Conservation (phyloP, 768 basidiomycete species). For the Pleurotus citrinopileatus region DNA sequence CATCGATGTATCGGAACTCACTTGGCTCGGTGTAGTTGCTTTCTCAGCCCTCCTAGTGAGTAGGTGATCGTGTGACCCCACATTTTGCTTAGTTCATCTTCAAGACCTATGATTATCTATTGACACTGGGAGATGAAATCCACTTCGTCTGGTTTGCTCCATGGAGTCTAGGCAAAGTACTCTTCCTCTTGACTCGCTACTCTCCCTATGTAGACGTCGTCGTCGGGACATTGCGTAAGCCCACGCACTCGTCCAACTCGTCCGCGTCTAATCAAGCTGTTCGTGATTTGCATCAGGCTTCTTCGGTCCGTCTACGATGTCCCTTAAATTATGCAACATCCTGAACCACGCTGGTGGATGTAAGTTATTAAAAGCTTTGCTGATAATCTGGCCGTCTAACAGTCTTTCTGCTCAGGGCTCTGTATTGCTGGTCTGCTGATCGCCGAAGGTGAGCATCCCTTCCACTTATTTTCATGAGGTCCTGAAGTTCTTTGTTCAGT, state of each 20-base stretch:
- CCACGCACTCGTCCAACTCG: too few relatives aligned
- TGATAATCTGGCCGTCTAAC: neutral
- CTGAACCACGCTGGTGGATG: neutral
- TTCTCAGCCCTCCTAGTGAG: too few relatives aligned
- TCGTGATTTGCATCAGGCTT: too few relatives aligned
- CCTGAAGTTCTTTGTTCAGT: neutral
- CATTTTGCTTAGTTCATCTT: too few relatives aligned
- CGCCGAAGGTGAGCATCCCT: neutral
- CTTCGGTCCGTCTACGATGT: neutral
- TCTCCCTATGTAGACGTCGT: neutral
- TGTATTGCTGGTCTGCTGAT: neutral
- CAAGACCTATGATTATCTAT: neutral
- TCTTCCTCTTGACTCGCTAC: slow-evolving; percentile 9
- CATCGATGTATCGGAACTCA: too few relatives aligned
- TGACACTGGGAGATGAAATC: neutral
- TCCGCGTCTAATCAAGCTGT: too few relatives aligned
- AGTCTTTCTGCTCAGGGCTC: neutral
- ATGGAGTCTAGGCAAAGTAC: slow-evolving; percentile 9
- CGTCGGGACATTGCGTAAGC: neutral
- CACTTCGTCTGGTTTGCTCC: slow-evolving; percentile 1
- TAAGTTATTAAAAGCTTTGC: neutral
- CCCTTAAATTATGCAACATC: neutral
- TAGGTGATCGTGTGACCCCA: too few relatives aligned
- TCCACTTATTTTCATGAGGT: neutral
- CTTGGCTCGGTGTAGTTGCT: too few relatives aligned